Percentiles rank a stretch among this genome's conserved stretches.
Evolutionary conservation across 768 basidiomycete species (phyloP).

Genomic region (Nidularia pulvinata): DNA sequence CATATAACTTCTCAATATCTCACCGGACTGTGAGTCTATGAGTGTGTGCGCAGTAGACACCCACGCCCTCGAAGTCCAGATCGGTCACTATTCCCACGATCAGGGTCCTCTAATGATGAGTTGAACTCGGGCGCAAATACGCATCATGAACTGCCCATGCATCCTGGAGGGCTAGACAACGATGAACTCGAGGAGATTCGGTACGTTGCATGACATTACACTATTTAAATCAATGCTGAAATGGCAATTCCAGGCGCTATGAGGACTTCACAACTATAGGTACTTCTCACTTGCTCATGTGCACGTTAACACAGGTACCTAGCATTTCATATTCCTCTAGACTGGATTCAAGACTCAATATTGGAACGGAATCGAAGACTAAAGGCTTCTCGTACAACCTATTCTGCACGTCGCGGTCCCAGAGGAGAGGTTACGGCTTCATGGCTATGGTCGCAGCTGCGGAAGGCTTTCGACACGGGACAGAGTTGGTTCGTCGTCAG

Average conservation of each 20-base stretch:
- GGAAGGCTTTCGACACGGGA: constrained; percentile 62
- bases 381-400: constrained; percentile 50
- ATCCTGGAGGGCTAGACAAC: constrained; percentile 53
- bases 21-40: no score
- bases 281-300: constrained; percentile 23
- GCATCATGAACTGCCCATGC: constrained; percentile 20
- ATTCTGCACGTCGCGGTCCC: constrained; percentile 41
- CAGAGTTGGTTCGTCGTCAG: constrained; percentile 94
- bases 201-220: no score
- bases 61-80: no score
- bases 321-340: constrained; percentile 35
- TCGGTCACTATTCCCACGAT: neutral
- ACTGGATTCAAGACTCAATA: constrained; percentile 97
- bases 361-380: constrained; percentile 83
- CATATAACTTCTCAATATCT: no score
- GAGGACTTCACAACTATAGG: constrained; percentile 97
- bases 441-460: constrained; percentile 64
- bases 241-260: constrained; percentile 63
- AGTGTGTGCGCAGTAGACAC: no score
- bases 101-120: neutral
- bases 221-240: no score
- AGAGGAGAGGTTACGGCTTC: constrained; percentile 48
- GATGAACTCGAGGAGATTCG: constrained; percentile 70
- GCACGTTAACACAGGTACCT: no score
- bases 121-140: constrained; percentile 1